Conservation (phyloP, 192 early-diverging fungal genomes). For the Podila epigama region DNA sequence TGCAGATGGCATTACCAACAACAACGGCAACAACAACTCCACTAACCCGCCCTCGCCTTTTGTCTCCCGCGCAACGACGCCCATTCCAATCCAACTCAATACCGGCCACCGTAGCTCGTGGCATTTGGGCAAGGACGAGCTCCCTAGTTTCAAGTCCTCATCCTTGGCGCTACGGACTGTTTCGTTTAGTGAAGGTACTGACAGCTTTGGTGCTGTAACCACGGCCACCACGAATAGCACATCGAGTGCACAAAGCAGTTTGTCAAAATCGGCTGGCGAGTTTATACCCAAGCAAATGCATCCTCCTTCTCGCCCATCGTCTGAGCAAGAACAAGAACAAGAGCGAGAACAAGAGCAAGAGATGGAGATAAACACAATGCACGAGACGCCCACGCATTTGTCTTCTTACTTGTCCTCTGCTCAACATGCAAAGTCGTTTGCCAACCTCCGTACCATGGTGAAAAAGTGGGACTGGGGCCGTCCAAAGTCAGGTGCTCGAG, state of each 20-base stretch:
- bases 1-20: no score
- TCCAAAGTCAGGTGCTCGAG: slow-evolving; percentile 9
- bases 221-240: not conserved
- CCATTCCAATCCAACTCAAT: not conserved
- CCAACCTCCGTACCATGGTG: slow-evolving; percentile 27
- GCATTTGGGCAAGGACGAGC: slow-evolving; percentile 13
- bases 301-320: no score
- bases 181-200: slow-evolving; percentile 19
- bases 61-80: slow-evolving; percentile 19
- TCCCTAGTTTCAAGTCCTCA: slow-evolving; percentile 19
- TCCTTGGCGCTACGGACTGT: slow-evolving; percentile 35
- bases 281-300: not conserved
- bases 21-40: no score
- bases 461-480: slow-evolving; percentile 11
- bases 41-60: slow-evolving; percentile 5
- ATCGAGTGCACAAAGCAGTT: not conserved
- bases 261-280: not conserved
- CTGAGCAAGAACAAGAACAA: not conserved
- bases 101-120: slow-evolving; percentile 14
- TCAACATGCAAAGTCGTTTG: slow-evolving; percentile 11
- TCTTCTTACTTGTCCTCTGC: not conserved
- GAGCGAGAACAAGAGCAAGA: no score
- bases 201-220: not conserved
- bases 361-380: no score
- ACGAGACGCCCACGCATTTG: no score